Conservation (phyloP, 768 basidiomycete species). For the Hortiboletus campestris region DNA sequence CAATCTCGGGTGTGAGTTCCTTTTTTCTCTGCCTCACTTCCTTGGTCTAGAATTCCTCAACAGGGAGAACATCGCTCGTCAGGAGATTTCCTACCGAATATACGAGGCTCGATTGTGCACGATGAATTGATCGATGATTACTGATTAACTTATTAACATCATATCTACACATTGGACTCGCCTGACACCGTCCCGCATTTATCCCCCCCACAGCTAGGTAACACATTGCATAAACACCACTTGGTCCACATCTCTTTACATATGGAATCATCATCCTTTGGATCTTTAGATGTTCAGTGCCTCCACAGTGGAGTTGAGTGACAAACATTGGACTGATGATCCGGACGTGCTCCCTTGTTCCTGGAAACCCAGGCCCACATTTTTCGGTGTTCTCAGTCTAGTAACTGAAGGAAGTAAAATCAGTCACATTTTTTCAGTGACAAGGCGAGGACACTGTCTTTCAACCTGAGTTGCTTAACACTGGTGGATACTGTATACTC, state of each 20-base stretch:
- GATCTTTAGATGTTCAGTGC: not conserved
- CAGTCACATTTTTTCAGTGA: too few relatives aligned
- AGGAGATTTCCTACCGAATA: not conserved
- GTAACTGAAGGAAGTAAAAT: not conserved
- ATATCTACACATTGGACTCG: not conserved
- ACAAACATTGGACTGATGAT: not conserved
- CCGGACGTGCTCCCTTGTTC: not conserved
- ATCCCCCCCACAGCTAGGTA: not conserved
- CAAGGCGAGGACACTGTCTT: too few relatives aligned
- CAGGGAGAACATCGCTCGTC: constrained; percentile 9
- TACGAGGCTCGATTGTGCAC: constrained; percentile 1
- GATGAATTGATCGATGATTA: constrained; percentile 1
- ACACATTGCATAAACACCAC: not conserved
- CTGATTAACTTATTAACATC: constrained; percentile 8
- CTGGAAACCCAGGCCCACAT: not conserved
- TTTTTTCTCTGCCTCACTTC: not conserved
- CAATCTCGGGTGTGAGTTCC: constrained; percentile 13
- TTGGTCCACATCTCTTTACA: not conserved
- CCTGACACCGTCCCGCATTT: not conserved
- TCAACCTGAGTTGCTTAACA: too few relatives aligned
- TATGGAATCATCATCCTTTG: not conserved
- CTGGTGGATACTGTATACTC: too few relatives aligned
- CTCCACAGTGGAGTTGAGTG: not conserved
- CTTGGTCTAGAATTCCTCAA: not conserved
- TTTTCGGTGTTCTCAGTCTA: not conserved